These are phyloP conservation scores for Elongisporangium undulatum DNA, from an alignment of 352 stramenopile species.

Conservation along the genomic window DNA sequence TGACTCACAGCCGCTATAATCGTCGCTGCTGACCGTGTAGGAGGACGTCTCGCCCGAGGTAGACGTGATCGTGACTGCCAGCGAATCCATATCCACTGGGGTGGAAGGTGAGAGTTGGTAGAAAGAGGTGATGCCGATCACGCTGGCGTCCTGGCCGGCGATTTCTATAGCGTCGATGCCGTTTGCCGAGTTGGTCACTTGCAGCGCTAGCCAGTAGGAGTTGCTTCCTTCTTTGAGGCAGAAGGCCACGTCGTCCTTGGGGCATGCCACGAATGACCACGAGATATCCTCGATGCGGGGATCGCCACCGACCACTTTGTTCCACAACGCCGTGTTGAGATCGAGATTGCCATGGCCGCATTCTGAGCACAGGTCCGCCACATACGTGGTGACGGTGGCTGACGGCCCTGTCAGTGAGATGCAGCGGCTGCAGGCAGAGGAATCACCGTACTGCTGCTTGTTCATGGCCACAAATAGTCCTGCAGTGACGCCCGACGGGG, in stretches of 20 bases:
- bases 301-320: constrained; percentile 45
- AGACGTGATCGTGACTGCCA: constrained; percentile 80
- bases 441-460: constrained; percentile 52
- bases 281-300: constrained; percentile 44
- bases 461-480: constrained; percentile 61
- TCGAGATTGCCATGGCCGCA: constrained; percentile 60
- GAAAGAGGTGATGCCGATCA: constrained; percentile 91
- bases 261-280: constrained; percentile 57
- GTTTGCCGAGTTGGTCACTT: constrained; percentile 48
- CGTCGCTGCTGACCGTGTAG: constrained; percentile 40
- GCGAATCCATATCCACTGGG: constrained; percentile 22
- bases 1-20: constrained; percentile 39
- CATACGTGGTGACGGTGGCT: constrained; percentile 39
- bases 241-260: constrained; percentile 55
- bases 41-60: constrained; percentile 89
- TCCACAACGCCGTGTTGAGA: constrained; percentile 53
- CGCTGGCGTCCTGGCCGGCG: constrained; percentile 25
- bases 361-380: constrained; percentile 67
- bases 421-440: constrained; percentile 50
- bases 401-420: constrained; percentile 39
- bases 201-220: constrained; percentile 52
- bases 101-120: constrained; percentile 40
- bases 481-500: constrained; percentile 33
- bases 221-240: constrained; percentile 72
- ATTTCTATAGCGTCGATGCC: constrained; percentile 49